Evolutionary conservation across 345 rosid species (phyloP), one percentile per base, ranked within the genome.

Genomic region (Excoecaria cochinchinensis): DNA sequence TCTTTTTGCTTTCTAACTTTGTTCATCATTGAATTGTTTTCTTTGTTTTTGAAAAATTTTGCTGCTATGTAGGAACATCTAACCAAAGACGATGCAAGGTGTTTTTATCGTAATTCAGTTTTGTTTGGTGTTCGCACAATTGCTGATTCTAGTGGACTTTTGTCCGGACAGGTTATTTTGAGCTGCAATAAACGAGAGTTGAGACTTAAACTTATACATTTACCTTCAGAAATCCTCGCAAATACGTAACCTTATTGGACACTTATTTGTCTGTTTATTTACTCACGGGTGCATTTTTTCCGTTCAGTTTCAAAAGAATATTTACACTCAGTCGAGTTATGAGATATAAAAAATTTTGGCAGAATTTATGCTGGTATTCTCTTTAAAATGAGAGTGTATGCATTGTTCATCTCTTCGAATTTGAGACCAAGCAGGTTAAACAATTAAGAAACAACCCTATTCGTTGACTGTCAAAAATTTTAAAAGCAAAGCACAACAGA

Each of bases 331-430:
- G 95, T 98, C 4, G 99, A 95, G 82, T 72, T 95, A 70, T 87
- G 99, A 81, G 99, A 95, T 83, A 95, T 95, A 81, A 95, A 93
- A 97, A 98, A 93, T 80, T 95, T 95, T 85, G 99, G 99, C 31
- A 95, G 99, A 63, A 95, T 97, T 88, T 93, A 95, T 76, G 89
- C 94, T 75, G 99, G 98, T 76, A 98, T 95, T 51, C 93, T 93
- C 84, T 95, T 93, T 84, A 93, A 93, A 85, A 95, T 95, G 99
- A 87, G 98, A 83, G 99, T 95, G 99, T 98, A 57, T 98, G 98
- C 72, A 96, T 93, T 79, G 98, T 95, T 81, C 99, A 95, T 82
- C 89, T 93, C 76, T 92, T 95, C 80, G 98, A 95, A 79, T 95
- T 95, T 76, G 99, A 95, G 85, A 91, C 99, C 17, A 95, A 93